Base-by-base conservation (phyloP, 164 flowering plant species). In the Warburgia ugandensis region DNA sequence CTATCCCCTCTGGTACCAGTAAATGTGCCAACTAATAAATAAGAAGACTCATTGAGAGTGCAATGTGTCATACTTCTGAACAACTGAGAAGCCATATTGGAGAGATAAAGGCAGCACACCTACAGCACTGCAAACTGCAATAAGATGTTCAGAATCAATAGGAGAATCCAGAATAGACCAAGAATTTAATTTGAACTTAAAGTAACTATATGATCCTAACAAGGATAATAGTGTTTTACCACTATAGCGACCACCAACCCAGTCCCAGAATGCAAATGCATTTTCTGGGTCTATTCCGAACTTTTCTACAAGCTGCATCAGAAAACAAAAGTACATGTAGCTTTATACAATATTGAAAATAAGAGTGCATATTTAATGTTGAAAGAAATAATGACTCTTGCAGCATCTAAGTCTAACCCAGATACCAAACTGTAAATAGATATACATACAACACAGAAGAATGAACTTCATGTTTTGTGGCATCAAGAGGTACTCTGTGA, bases 201-300 rank as follows among this genome's bases (percentile, higher is more conserved):
- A n/a, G n/a, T n/a, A n/a, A n/a, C n/a, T n/a, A n/a, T n/a, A n/a
- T n/a, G n/a, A n/a, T n/a, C n/a, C n/a, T n/a, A n/a, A n/a, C n/a
- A n/a, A n/a, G n/a, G n/a, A n/a, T n/a, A n/a, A n/a, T n/a, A n/a
- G n/a, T n/a, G n/a, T n/a, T 61, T 61, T 73, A 85, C 99, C 99
- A 73, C 99, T 92, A 49, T 92, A 92, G 39, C 96, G 86, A 25
- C 99, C 92, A 56, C 88, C 91, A 62, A 86, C 86, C 95, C 92
- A 92, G 57, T 84, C 92, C 95, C 91, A 92, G 65, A 88, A 92
- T 48, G 95, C 95, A 78, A 92, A 92, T 37, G 99, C 94, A 86
- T 85, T 89, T 39, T 83, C 77, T 23, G 97, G 97, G 62, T 89
- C 90, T 67, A 89, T 89, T 13, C 97, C 95, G 65, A 89, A 89